Base-by-base conservation (phyloP, 306 rosid genomes). In the Dalbergia cochinchinensis region DNA sequence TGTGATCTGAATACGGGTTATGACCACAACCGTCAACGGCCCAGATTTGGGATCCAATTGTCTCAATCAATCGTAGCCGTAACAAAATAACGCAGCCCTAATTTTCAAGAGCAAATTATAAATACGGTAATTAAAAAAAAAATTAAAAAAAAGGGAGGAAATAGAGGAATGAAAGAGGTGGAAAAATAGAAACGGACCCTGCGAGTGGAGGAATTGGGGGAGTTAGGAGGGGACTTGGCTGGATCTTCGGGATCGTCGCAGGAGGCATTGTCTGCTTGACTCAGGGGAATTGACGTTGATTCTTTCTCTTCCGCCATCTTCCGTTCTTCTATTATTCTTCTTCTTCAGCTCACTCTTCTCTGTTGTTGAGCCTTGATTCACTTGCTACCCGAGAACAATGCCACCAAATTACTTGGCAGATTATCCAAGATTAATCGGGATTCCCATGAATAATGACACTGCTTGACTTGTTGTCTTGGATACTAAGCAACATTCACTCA, bases 121-220 rank as follows among this genome's bases (percentile, higher is more conserved):
- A 26, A 26, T 26, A 26, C 2, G 31, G 31, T 26, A 26, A 26
- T 4, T 31, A 0, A 55, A 10, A 11, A 33, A 68, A 0, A 20
- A 20, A n/a, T n/a, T 20, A 20, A 20, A 0, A 20, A 20, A 20
- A 20, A n/a, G n/a, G 22, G 22, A 20, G 22, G 22, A 20, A 15
- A 18, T 44, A 69, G 20, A 65, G 11, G 2, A 10, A 55, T 2
- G 7, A 18, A 0, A 3, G 5, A n/a, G 48, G 4, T 44, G n/a
- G 20, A 34, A 62, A 41, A 12, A 20, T 58, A 5, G 74, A 65
- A 59, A 51, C 71, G 4, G 5, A 93, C 98, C 98, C 87, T 88
- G 58, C 96, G 98, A 79, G 98, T 94, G 69, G 97, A 90, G 45
- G 94, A 90, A 61, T 92, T 92, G 53, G 98, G 92, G 33, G 97